A percentile compares a stretch with the other conserved stretches of the same genome.
Conservation (phyloP, 2,329 filamentous ascomycete genomes). For the Penicillium italicum region DNA sequence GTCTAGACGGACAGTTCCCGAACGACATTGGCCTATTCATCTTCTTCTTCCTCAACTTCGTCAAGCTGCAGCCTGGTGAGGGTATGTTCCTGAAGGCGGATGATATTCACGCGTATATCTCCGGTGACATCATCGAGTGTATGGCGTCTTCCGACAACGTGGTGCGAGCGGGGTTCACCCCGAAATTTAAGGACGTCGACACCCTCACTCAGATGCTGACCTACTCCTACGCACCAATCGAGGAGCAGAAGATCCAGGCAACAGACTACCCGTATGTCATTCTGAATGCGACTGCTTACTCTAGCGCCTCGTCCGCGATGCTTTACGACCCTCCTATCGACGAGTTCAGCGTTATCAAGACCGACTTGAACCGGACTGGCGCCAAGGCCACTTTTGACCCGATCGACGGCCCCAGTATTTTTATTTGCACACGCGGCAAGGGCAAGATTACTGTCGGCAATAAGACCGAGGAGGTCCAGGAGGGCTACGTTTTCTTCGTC, state of each 20-base stretch:
- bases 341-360: conserved; percentile 87
- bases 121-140: conserved; percentile 88
- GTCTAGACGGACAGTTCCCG: conserved; percentile 80
- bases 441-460: conserved; percentile 83
- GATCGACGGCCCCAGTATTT: conserved; percentile 82
- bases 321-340: conserved; percentile 96
- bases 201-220: conserved; percentile 89
- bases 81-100: conserved; percentile 95
- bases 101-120: conserved; percentile 87
- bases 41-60: conserved; percentile 95
- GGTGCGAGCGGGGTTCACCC: conserved; percentile 92
- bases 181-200: conserved; percentile 94
- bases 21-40: conserved; percentile 90
- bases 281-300: conserved; percentile 77
- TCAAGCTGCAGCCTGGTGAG: conserved; percentile 81
- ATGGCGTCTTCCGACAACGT: conserved; percentile 99
- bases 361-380: conserved; percentile 64
- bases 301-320: conserved; percentile 64
- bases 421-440: conserved; percentile 81
- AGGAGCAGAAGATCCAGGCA: conserved; percentile 88
- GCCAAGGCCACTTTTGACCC: conserved; percentile 85
- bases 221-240: conserved; percentile 91
- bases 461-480: conserved; percentile 69
- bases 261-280: conserved; percentile 80
- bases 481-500: conserved; percentile 77